phyloP scores from a whole-genome alignment of 1,139 yeast species.

The Lodderomyces oxycetoniae region DNA sequence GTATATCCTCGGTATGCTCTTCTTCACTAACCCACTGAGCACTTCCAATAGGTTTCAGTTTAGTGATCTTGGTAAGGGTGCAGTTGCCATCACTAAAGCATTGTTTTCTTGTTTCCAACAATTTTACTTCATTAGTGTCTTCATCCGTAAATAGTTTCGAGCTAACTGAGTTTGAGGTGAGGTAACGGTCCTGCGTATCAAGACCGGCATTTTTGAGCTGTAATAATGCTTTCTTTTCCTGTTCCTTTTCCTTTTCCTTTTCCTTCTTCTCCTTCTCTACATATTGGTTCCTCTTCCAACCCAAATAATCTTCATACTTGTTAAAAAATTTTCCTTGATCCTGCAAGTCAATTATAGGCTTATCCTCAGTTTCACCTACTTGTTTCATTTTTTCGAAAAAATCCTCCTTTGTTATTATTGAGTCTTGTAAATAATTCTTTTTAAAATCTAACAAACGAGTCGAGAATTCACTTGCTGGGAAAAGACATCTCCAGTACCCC shows the following conservation, averaged over 20 bases:
- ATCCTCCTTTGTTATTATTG: slow-evolving; percentile 51
- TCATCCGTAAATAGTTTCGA: slow-evolving; percentile 43
- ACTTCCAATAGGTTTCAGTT: slow-evolving; percentile 34
- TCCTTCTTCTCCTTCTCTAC: slow-evolving; percentile 22
- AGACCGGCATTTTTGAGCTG: slow-evolving; percentile 2
- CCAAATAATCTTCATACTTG: slow-evolving; percentile 59
- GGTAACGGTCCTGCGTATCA: slow-evolving; percentile 10
- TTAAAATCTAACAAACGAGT: slow-evolving; percentile 29
- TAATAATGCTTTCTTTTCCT: slow-evolving; percentile 1
- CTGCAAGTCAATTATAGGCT: slow-evolving; percentile 33
- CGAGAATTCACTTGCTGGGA: slow-evolving; percentile 54
- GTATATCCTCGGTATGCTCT: slow-evolving; percentile 15
- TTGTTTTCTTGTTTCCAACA: slow-evolving; percentile 48
- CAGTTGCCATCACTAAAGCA: slow-evolving; percentile 67
- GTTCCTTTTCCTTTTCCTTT: slow-evolving; percentile 9
- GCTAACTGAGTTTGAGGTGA: slow-evolving; percentile 49
- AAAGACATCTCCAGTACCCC: slow-evolving; percentile 86
- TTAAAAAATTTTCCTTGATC: slow-evolving; percentile 45
- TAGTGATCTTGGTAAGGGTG: slow-evolving; percentile 32
- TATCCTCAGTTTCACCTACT: slow-evolving; percentile 11
- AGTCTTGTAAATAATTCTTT: slow-evolving; percentile 21
- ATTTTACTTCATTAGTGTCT: slow-evolving; percentile 53
- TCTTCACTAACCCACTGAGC: slow-evolving; percentile 28
- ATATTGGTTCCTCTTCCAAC: slow-evolving; percentile 61
- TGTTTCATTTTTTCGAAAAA: slow-evolving; percentile 24